Evolutionary conservation across 352 stramenopile species (phyloP).

Genomic region (Globisporangium solare): DNA sequence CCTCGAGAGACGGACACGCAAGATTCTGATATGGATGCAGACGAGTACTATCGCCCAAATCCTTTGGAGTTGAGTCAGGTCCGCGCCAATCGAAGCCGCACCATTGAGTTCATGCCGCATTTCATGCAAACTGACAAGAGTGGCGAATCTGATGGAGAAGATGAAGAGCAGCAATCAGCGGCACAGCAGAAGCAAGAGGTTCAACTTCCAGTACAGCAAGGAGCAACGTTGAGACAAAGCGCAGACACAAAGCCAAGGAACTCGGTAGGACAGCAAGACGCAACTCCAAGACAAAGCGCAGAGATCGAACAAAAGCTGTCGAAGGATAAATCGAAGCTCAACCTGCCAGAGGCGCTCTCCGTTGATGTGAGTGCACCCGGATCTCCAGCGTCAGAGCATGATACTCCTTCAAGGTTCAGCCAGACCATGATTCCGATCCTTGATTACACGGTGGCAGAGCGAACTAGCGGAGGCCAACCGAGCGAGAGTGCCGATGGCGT

Average conservation of each 20-base stretch:
- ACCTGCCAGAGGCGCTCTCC: too few species aligned
- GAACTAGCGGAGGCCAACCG: conserved; percentile 8
- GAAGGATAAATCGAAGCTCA: too few species aligned
- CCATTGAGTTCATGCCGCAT: conserved; percentile 19
- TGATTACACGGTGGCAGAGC: conserved; percentile 2
- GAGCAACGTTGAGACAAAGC: not conserved
- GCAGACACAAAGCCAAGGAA: not conserved
- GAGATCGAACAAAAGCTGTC: too few species aligned
- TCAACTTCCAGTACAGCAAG: too few species aligned
- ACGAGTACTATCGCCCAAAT: conserved; percentile 13
- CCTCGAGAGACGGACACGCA: not conserved
- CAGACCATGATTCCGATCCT: conserved; percentile 17
- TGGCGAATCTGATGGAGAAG: not conserved
- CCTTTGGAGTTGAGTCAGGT: conserved; percentile 13
- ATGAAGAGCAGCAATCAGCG: not conserved
- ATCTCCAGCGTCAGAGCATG: not conserved
- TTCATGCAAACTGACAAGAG: conserved; percentile 7
- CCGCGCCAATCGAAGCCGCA: conserved; percentile 15
- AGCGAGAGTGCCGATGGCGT: conserved; percentile 1
- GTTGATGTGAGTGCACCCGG: too few species aligned
- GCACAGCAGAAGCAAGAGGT: not conserved
- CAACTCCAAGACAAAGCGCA: not conserved
- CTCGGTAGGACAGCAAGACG: too few species aligned
- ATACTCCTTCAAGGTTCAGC: conserved; percentile 7
- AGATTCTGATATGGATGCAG: not conserved